Evolutionary conservation across 164 flowering plant species (phyloP), one percentile per base, ranked within the genome.

Genomic region (Magnolia officinalis): DNA sequence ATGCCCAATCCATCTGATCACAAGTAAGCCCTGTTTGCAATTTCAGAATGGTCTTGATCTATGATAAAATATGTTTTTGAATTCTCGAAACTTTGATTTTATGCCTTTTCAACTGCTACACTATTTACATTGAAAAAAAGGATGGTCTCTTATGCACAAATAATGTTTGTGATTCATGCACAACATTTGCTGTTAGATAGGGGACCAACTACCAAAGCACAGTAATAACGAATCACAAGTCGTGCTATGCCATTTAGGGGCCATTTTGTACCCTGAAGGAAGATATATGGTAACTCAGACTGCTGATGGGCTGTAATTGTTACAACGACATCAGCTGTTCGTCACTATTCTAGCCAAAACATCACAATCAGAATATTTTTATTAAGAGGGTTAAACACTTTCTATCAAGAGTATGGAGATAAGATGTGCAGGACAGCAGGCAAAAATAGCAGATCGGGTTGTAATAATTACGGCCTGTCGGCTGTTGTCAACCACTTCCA

Each of bases 1-100:
- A 94, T 76, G 90, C 99, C 99, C 14, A 96, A 94, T 83, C 99
- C 98, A 83, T 94, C 99, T 37, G 99, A 96, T 76, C 98, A 96
- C 92, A 96, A 94, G 98, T 93, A 87, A 89, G 95, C 85, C 24
- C 21, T 68, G 8, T 63, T 63, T 73, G 20, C 65, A 19, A 72
- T 24, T 73, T 10, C 1, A 37, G 10, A 37, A 29, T 50, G 19
- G 20, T 50, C 19, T 59, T 68, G 71, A 2, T 2, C 8, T 31
- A 29, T 55, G 45, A 14, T 37, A 52, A 8, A 1, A 26, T 73
- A 19, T 2, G 24, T 6, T 11, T 6, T 19, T 45, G 6, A 59
- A 31, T 19, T 24, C 50, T 61, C 29, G n/a, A 24, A 9, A 13
- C 26, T 11, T 29, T 37, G 3, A 31, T 16, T 7, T 2, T 19